phyloP scores from a whole-genome alignment of 257 asterid genomes.

The Nicotiana tomentosiformis region DNA sequence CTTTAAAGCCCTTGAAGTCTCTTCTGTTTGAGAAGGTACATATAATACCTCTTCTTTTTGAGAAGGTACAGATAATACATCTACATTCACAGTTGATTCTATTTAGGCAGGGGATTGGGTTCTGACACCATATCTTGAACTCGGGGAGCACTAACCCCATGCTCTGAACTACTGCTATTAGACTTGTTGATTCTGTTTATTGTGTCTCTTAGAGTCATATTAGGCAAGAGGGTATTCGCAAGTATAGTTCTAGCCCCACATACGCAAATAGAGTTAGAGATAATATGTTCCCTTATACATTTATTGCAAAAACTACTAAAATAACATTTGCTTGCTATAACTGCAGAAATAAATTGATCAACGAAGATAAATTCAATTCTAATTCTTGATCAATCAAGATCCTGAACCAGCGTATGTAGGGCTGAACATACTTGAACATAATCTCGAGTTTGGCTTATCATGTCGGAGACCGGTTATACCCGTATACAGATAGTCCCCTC shows the following conservation, averaged over 20 bases:
- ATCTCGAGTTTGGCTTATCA: too few relatives aligned
- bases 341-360: constrained; percentile 27
- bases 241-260: constrained; percentile 80
- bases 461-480: too few relatives aligned
- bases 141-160: constrained; percentile 60
- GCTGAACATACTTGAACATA: too few relatives aligned
- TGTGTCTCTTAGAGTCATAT: constrained; percentile 80
- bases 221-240: constrained; percentile 88
- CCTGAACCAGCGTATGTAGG: too few relatives aligned
- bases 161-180: constrained; percentile 36
- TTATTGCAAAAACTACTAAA: constrained; percentile 79
- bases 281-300: constrained; percentile 77
- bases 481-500: too few relatives aligned
- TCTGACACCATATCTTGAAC: constrained; percentile 82
- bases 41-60: constrained; percentile 27
- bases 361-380: too few relatives aligned
- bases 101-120: constrained; percentile 43
- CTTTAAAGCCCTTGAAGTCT: constrained; percentile 37
- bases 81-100: constrained; percentile 68
- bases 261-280: constrained; percentile 61
- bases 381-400: too few relatives aligned
- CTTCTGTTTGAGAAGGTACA: too few relatives aligned
- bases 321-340: constrained; percentile 91
- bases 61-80: constrained; percentile 35
- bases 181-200: constrained; percentile 43